These are phyloP conservation scores for Fusarium fujikuroi DNA, from an alignment of 2,329 filamentous ascomycete genomes.

Conservation along the genomic window DNA sequence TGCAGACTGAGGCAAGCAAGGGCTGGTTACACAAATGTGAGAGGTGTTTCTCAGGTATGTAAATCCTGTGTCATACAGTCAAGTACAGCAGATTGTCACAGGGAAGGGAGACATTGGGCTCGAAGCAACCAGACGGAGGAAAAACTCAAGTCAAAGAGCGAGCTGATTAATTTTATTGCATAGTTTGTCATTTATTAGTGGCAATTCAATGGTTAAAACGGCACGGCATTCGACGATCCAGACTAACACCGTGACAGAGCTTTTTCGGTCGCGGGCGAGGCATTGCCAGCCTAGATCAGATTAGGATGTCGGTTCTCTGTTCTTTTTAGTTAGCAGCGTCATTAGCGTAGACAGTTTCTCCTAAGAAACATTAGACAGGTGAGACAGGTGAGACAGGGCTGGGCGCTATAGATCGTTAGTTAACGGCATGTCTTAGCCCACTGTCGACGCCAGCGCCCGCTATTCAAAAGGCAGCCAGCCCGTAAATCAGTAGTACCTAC, in stretches of 20 bases:
- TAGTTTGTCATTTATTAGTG: conserved; percentile 8
- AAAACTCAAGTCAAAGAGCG: conserved; percentile 11
- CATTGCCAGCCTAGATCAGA: conserved; percentile 16
- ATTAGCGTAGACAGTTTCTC: background rate
- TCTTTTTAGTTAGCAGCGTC: background rate
- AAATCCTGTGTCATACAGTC: background rate
- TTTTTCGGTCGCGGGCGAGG: conserved; percentile 4
- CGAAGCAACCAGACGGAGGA: background rate
- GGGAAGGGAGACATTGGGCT: background rate
- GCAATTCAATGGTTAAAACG: conserved; percentile 21
- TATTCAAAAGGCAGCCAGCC: background rate
- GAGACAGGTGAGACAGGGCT: conserved; percentile 12
- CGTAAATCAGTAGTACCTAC: background rate
- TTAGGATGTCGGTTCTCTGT: background rate
- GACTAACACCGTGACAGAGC: conserved; percentile 2
- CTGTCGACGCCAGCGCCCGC: background rate
- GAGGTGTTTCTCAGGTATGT: conserved; percentile 5
- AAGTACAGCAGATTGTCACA: background rate
- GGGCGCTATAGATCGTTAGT: conserved; percentile 3
- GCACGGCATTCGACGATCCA: background rate
- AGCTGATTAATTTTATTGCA: conserved; percentile 26
- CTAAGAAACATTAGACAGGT: background rate
- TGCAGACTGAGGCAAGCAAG: background rate
- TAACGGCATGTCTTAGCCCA: background rate
- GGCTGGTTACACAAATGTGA: conserved; percentile 8